phyloP scores from a whole-genome alignment of 139 green algal species.

The Chlorella sp. region DNA sequence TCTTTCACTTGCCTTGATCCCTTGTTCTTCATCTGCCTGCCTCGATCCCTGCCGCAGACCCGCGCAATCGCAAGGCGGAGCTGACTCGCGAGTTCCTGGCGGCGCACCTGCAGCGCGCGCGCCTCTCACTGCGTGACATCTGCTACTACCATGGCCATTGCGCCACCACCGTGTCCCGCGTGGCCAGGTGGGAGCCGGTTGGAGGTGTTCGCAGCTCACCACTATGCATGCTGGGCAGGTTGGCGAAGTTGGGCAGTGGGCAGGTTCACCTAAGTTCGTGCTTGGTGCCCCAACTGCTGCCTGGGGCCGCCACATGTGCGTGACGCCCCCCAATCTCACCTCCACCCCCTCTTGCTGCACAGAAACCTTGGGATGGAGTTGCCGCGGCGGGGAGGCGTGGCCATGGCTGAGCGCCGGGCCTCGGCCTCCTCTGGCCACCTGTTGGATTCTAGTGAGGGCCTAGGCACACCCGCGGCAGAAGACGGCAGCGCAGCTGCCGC shows the following conservation, averaged over 20 bases:
- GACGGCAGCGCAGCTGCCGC: too few relatives aligned
- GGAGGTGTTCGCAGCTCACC: too few relatives aligned
- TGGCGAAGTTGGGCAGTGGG: too few relatives aligned
- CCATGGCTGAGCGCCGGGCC: too few relatives aligned
- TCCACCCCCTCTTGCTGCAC: background rate
- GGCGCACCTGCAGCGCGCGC: conserved; percentile 4
- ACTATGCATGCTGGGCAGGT: too few relatives aligned
- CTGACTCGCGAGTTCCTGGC: conserved; percentile 14
- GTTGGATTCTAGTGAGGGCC: background rate
- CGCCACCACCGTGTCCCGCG: conserved; percentile 19
- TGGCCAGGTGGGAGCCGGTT: background rate
- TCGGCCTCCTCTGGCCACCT: too few relatives aligned
- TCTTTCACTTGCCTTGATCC: too few relatives aligned
- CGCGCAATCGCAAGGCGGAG: conserved; percentile 30
- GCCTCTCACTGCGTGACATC: conserved; percentile 8
- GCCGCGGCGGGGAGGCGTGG: background rate
- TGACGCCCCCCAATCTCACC: too few relatives aligned
- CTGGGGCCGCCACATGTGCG: too few relatives aligned
- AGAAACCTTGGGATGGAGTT: conserved; percentile 28
- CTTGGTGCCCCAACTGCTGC: too few relatives aligned
- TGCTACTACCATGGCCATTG: conserved; percentile 33
- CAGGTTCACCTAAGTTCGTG: too few relatives aligned
- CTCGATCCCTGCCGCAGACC: conserved; percentile 8
- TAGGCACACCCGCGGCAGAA: background rate
- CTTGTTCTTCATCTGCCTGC: too few relatives aligned